Evolutionary conservation across 1,284 basidiomycete genomes (phyloP), one percentile per base, ranked within the genome.

Genomic region (Leccinum griseonigrum): DNA sequence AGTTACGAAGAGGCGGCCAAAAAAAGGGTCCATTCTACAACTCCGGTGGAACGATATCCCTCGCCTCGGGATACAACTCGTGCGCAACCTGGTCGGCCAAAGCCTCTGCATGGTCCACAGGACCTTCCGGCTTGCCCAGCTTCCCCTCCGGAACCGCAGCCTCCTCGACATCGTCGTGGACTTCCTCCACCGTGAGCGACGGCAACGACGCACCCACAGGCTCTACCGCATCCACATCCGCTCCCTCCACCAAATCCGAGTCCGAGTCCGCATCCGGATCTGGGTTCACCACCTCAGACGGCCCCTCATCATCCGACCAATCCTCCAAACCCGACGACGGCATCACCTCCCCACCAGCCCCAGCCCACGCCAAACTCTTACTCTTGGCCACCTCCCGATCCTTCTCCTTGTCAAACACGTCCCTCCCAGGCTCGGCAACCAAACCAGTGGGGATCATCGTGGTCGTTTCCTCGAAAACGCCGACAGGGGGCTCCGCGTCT

Each of bases 381-480:
- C 66, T 69, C 62, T 72, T 79, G 48, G 77, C 71, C 58, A 77
- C 77, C 60, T 75, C 72, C n/a, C 48, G 40, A 10, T 76, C 75
- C 34, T 69, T 51, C 48, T 26, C 69, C 51, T 71, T 71, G 9
- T 71, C 86, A 69, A 92, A 91, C 60, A 91, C 78, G 67, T 91
- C 85, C 10, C 75, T 79, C 0, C 89, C 89, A 4, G 90, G 90
- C 66, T 90, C 87, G 0, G 86, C 79, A 62, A 83, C 76, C 26
- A n/a, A 10, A 8, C 46, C 46, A 7, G 79, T 73, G 8, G 79
- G 75, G 9, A 83, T 69, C 0, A 75, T 74, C 3, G 84, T 85
- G 48, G 75, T 70, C 57, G 66, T 70, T 28, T 76, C 67, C 0
- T 16, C 32, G 2, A 28, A 63, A 56, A 71, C 63, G 2, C 56